Evolutionary conservation across 169 alveolate genomes (phyloP).

Genomic region (Eimeria nieschulzi): DNA sequence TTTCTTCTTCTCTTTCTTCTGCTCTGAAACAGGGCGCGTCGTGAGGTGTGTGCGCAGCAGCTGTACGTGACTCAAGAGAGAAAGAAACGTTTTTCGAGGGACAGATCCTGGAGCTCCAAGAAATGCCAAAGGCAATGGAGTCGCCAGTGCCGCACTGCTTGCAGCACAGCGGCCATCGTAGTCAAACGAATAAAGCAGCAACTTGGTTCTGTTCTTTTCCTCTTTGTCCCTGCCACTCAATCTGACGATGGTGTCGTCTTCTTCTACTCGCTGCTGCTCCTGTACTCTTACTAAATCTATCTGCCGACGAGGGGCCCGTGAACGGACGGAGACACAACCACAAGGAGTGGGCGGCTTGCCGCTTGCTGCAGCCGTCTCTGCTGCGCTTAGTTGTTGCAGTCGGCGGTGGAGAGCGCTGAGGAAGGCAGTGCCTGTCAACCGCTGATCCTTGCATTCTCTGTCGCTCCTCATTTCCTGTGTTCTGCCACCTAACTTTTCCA

Average conservation of each 20-base stretch:
- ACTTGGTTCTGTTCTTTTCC: neutral
- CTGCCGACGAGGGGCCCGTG: neutral
- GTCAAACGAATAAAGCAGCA: constrained; percentile 1
- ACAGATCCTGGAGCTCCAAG: neutral
- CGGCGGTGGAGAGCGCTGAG: constrained; percentile 12
- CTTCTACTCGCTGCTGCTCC: too few relatives aligned
- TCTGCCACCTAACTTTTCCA: neutral
- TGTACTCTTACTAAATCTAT: too few relatives aligned
- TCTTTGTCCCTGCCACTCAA: neutral
- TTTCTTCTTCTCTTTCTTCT: neutral
- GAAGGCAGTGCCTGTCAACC: neutral
- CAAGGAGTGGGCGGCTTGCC: constrained; percentile 22
- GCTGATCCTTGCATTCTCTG: neutral
- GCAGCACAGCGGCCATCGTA: constrained; percentile 15
- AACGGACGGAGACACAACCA: constrained; percentile 27
- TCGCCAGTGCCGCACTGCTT: neutral
- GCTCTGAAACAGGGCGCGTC: neutral
- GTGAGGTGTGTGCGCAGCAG: constrained; percentile 1
- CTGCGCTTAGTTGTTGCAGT: constrained; percentile 19
- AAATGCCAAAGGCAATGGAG: neutral
- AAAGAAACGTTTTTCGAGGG: neutral
- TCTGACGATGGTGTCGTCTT: neutral
- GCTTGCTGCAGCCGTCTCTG: constrained; percentile 12
- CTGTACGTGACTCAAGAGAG: neutral
- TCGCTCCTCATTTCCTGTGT: neutral